Percentiles rank a stretch among this genome's conserved stretches.
phyloP scores from a whole-genome alignment of 2,329 filamentous ascomycete species.

The Colletotrichum scovillei region DNA sequence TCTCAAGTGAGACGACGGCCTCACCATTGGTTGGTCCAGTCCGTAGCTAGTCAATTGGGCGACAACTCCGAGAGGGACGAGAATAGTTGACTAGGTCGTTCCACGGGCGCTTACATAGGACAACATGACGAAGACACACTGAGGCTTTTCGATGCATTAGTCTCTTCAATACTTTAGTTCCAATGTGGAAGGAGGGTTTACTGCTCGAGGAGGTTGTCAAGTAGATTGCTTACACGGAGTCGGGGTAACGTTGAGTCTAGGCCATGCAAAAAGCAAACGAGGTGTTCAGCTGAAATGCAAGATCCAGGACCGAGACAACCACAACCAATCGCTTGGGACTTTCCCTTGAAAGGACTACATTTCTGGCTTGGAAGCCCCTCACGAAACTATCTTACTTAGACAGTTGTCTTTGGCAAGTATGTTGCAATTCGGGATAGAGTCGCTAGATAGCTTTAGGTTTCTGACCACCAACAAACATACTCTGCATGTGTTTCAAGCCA shows the following conservation, averaged over 20 bases:
- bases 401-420: neutral
- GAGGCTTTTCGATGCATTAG: constrained; percentile 10
- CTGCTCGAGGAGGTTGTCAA: neutral
- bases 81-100: neutral
- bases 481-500: neutral
- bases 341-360: neutral
- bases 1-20: neutral
- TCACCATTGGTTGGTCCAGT: neutral
- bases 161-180: neutral
- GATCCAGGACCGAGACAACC: neutral
- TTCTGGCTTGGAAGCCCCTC: neutral
- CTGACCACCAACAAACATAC: neutral
- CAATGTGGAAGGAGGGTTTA: constrained; percentile 3
- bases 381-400: neutral
- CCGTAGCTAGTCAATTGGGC: neutral
- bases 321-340: constrained; percentile 9
- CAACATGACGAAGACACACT: neutral
- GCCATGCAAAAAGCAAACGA: constrained; percentile 8
- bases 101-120: neutral
- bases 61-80: neutral
- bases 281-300: constrained; percentile 27
- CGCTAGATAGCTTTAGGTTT: neutral
- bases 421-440: neutral
- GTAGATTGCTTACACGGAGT: constrained; percentile 17
- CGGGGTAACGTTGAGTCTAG: constrained; percentile 12